Conservation (phyloP, 1,139 yeast species). For the Zygosaccharomyces pseudobailii region DNA sequence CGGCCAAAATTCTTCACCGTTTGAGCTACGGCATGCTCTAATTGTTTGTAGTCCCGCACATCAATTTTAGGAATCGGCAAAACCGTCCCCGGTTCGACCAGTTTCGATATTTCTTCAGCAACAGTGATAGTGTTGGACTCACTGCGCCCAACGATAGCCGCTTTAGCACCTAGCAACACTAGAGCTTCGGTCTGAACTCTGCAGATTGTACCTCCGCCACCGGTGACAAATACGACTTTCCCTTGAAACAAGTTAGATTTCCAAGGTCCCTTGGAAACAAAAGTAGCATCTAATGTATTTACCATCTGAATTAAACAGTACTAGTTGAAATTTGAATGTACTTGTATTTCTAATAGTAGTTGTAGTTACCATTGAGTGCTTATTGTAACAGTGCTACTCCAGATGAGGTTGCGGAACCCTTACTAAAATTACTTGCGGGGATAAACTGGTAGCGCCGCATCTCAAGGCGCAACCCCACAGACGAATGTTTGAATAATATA, state of each 20-base stretch:
- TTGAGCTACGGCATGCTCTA: slow-evolving; percentile 55
- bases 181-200: slow-evolving; percentile 81
- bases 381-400: background rate
- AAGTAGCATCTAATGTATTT: slow-evolving; percentile 26
- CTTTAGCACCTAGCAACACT: slow-evolving; percentile 77
- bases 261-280: slow-evolving; percentile 32
- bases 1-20: slow-evolving; percentile 60
- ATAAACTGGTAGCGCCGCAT: background rate
- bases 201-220: slow-evolving; percentile 93
- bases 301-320: slow-evolving; percentile 16
- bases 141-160: slow-evolving; percentile 79
- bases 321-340: too few relatives aligned
- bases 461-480: too few relatives aligned
- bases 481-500: too few relatives aligned
- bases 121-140: slow-evolving; percentile 56
- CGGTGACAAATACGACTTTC: slow-evolving; percentile 86
- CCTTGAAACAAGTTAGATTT: slow-evolving; percentile 67
- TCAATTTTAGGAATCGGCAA: slow-evolving; percentile 67
- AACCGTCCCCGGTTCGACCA: slow-evolving; percentile 61
- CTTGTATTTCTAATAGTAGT: too few relatives aligned
- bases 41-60: slow-evolving; percentile 60
- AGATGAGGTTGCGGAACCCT: background rate
- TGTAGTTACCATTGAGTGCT: background rate
- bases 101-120: slow-evolving; percentile 55
- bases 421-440: background rate